Base-by-base conservation (phyloP, 106 monocot genomes). In the Hemerocallis citrina region DNA sequence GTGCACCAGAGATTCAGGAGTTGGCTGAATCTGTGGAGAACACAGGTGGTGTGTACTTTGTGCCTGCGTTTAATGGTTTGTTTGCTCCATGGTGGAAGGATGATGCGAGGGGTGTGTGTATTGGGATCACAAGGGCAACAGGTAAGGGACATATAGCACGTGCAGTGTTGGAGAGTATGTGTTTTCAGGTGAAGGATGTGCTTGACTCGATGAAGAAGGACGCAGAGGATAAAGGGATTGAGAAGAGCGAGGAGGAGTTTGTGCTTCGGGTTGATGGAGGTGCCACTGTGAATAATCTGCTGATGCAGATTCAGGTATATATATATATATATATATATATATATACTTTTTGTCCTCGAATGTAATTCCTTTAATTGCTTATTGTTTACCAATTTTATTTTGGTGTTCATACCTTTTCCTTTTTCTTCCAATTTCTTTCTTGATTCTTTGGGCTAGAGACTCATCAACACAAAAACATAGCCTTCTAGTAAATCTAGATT, bases 81-180 rank as follows among this genome's bases (percentile, higher is more conserved):
- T 96, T 90, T 65, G 90, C 90, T 3, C 95, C 95, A 6, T 96
- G 95, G 95, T 96, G 95, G 90, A 68, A 75, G 29, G 95, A 96
- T 7, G 95, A 96, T 81, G 95, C 90, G 0, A 81, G 95, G 32
- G 95, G 95, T 0, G 81, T 81, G 1, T 76, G 69, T 5, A 24
- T 96, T 0, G 95, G 90, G 1, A 86, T 96, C 60, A 96, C 95
- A 0, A 84, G 95, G 59, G 86, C 71, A 59, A 90, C 95, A 0
- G 87, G 73, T 39, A 84, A 78, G 67, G 80, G 72, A 4, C 95
- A 90, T 68, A 78, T 96, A 22, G 90, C 90, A 2, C 41, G 90
- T 45, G 90, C 95, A 5, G 84, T 90, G 51, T 66, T 96, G 17
- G 95, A 96, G 68, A 87, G 95, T 68, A 83, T 96, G 75, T 86